Conservation (phyloP, 495 filamentous ascomycete species). For the Corynascus novoguineensis region DNA sequence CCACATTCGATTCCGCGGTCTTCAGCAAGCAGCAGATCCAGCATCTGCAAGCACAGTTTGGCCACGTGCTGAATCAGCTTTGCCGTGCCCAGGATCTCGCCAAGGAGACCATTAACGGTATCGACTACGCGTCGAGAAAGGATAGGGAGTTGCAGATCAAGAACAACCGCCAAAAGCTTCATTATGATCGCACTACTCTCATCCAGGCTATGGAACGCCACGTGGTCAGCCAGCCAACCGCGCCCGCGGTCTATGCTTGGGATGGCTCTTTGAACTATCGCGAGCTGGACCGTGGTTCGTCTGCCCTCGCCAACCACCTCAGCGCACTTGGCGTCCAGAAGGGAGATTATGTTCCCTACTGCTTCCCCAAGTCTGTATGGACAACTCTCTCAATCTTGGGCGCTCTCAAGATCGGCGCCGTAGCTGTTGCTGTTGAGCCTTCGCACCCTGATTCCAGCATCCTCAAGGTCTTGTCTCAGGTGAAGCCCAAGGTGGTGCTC, state of each 20-base stretch:
- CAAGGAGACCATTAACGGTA: conserved; percentile 3
- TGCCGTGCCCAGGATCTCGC: conserved; percentile 5
- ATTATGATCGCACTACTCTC: neutral
- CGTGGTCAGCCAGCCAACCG: conserved; percentile 36
- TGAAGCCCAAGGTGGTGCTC: conserved; percentile 29
- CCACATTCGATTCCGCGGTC: conserved; percentile 8
- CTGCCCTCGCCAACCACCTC: conserved; percentile 42
- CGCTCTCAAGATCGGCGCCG: conserved; percentile 39
- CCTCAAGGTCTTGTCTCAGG: conserved; percentile 17
- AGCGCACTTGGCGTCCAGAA: conserved; percentile 35
- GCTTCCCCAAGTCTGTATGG: conserved; percentile 43
- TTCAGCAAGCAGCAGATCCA: conserved; percentile 11
- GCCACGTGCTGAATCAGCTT: conserved; percentile 7
- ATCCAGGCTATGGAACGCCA: conserved; percentile 4
- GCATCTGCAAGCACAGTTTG: conserved; percentile 6
- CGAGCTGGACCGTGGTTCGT: conserved; percentile 44
- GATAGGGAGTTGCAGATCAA: conserved; percentile 8
- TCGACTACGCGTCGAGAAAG: conserved; percentile 10
- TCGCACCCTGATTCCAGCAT: conserved; percentile 49
- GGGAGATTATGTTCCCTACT: conserved; percentile 36
- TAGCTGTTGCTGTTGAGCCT: conserved; percentile 52
- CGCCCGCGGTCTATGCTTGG: conserved; percentile 29
- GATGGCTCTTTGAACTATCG: conserved; percentile 49
- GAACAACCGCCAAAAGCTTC: conserved; percentile 1
- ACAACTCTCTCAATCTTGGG: conserved; percentile 38